phyloP scores from a whole-genome alignment of 2,329 filamentous ascomycete genomes.

The Emmonsiellopsis sp. region DNA sequence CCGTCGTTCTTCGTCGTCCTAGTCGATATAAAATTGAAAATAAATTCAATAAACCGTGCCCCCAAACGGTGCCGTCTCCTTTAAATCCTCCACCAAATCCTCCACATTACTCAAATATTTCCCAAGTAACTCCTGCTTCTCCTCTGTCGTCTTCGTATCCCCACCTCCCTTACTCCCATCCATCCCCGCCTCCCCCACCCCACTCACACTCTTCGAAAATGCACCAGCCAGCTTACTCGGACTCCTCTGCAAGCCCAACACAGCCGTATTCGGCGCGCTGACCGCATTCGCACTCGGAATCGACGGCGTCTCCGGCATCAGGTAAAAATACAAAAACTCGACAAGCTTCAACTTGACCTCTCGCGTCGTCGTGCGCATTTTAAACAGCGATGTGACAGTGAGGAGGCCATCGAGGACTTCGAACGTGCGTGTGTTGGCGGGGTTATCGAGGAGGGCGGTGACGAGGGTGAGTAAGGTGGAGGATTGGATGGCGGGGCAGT shows the following conservation, averaged over 20 bases:
- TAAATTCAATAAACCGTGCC: constrained; percentile 32
- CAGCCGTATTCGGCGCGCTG: constrained; percentile 31
- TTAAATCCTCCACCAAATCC: constrained; percentile 74
- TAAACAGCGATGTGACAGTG: constrained; percentile 87
- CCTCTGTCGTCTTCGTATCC: constrained; percentile 58
- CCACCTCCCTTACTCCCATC: constrained; percentile 13
- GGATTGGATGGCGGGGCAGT: constrained; percentile 85
- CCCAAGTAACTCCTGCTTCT: constrained; percentile 73
- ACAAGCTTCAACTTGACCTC: constrained; percentile 94
- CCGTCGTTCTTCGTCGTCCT: too few relatives aligned
- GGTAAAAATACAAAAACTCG: constrained; percentile 96
- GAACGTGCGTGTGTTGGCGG: constrained; percentile 82
- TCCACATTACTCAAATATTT: constrained; percentile 74
- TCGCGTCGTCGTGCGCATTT: constrained; percentile 71
- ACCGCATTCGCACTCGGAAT: constrained; percentile 13
- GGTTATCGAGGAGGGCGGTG: constrained; percentile 75
- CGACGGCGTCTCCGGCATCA: constrained; percentile 74
- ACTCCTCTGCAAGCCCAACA: constrained; percentile 52
- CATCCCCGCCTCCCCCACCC: constrained; percentile 21
- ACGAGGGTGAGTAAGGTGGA: constrained; percentile 85
- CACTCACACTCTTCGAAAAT: constrained; percentile 38
- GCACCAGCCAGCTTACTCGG: constrained; percentile 59
- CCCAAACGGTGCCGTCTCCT: constrained; percentile 68
- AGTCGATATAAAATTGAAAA: neutral
- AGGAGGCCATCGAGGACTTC: constrained; percentile 86